phyloP scores from a whole-genome alignment of 1,284 basidiomycete genomes.

The Moesziomyces sp. region DNA sequence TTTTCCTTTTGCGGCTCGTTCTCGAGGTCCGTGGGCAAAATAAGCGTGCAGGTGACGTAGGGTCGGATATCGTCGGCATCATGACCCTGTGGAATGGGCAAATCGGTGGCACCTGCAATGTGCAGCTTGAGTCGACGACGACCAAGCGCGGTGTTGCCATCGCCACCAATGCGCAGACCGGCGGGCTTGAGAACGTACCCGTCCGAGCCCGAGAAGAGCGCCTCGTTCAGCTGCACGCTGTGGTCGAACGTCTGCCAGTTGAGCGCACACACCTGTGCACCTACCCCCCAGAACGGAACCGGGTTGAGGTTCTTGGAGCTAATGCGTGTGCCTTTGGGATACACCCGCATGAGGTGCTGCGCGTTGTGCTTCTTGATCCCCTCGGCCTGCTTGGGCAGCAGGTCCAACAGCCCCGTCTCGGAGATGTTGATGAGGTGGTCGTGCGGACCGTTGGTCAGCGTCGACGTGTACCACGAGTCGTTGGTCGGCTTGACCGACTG shows the following conservation, averaged over 20 bases:
- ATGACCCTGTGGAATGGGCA: conserved; percentile 48
- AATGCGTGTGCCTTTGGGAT: conserved; percentile 74
- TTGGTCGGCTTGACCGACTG: conserved; percentile 58
- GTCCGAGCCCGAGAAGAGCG: conserved; percentile 74
- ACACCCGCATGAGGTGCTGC: conserved; percentile 73
- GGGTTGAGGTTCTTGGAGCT: conserved; percentile 56
- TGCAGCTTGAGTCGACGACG: conserved; percentile 41
- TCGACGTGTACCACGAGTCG: conserved; percentile 56
- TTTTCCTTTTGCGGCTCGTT: conserved; percentile 52
- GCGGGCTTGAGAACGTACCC: conserved; percentile 74
- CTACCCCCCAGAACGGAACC: conserved; percentile 72
- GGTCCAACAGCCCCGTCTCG: conserved; percentile 71
- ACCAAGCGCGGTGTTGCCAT: conserved; percentile 49
- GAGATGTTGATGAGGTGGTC: conserved; percentile 74
- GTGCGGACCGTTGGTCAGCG: conserved; percentile 48
- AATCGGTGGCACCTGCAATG: conserved; percentile 57
- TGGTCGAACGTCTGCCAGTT: conserved; percentile 73
- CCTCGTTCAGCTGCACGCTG: conserved; percentile 73
- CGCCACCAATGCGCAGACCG: conserved; percentile 51
- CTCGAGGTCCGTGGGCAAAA: conserved; percentile 38
- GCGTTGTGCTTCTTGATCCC: conserved; percentile 69
- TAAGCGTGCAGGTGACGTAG: conserved; percentile 60
- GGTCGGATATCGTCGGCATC: conserved; percentile 55
- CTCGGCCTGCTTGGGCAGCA: conserved; percentile 68
- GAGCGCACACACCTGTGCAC: conserved; percentile 75